Evolutionary conservation across 2,329 filamentous ascomycete genomes (phyloP), one percentile per base, ranked within the genome.

Genomic region (Ophiostoma perfectum): DNA sequence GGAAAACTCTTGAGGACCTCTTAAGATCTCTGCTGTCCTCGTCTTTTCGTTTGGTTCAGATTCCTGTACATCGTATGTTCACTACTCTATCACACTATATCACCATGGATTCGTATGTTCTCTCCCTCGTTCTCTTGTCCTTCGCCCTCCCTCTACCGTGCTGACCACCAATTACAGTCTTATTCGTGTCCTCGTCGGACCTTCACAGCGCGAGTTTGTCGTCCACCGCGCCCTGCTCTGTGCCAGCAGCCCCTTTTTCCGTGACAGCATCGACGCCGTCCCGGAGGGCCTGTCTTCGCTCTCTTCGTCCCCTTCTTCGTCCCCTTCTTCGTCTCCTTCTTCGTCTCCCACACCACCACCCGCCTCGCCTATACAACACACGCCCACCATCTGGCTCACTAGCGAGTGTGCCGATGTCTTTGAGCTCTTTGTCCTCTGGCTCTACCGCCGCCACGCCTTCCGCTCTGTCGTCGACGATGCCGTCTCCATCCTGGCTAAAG

Each of bases 321-420:
- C 52, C 8, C 12, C 60, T 3, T 39, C 60, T 12, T n/a, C 60
- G 8, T 63, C 60, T 3, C 7, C 60, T 16, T 5, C 39, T 0
- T 5, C 60, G 0, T 60, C 55, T 12, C 45, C 66, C 3, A 18
- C 49, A 4, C 4, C 49, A 47, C 58, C 60, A 58, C 44, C 52
- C 38, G 60, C 27, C 16, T 27, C 27, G 27, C 27, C 27, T 27
- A 27, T 27, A 36, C 41, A 47, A 5, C 45, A 47, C 27, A 45
- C 67, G 67, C 73, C 79, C 3, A 42, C 64, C n/a, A 73, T 81
- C 45, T 78, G 75, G 74, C 76, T 81, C 4, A 79, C 82, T 0
- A 78, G 78, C 70, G 82, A 86, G 74, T 80, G 80, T 0, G 76
- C 82, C 18, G 77, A 81, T 73, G 83, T 84, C 79, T 85, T 86